Conservation (phyloP, 768 basidiomycete genomes). For the Symmetrospora coprosmae region DNA sequence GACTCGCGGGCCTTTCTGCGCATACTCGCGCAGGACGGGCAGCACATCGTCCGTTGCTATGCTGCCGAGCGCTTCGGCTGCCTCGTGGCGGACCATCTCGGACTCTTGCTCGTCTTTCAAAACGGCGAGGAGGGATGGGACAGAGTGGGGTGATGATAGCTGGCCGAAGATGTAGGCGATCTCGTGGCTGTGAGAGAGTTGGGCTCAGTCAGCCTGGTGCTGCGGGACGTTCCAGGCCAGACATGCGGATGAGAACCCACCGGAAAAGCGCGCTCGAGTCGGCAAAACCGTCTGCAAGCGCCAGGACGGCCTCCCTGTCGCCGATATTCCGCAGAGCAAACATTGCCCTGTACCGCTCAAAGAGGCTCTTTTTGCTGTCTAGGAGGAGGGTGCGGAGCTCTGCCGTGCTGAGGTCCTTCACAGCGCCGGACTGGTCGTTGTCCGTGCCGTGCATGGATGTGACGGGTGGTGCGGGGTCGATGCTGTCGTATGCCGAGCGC, state of each 20-base stretch:
- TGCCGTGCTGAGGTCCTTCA: constrained; percentile 21
- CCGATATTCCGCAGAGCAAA: constrained; percentile 84
- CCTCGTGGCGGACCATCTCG: constrained; percentile 97
- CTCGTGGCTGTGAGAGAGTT: constrained; percentile 55
- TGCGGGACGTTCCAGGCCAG: background rate
- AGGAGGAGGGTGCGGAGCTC: constrained; percentile 52
- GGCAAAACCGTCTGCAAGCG: constrained; percentile 74
- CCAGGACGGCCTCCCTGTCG: constrained; percentile 66
- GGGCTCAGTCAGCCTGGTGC: background rate
- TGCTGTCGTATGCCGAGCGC: constrained; percentile 57
- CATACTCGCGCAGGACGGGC: constrained; percentile 61
- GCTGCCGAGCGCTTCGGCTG: constrained; percentile 94
- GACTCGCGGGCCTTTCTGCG: constrained; percentile 50
- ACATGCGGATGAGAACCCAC: constrained; percentile 41
- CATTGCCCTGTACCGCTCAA: constrained; percentile 94
- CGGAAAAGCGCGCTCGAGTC: constrained; percentile 88
- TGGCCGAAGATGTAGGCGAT: constrained; percentile 98
- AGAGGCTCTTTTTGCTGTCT: constrained; percentile 55
- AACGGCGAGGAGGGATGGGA: constrained; percentile 67
- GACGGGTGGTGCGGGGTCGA: constrained; percentile 69
- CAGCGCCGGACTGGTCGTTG: constrained; percentile 37
- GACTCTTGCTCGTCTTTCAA: constrained; percentile 59
- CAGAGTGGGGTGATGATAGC: constrained; percentile 70
- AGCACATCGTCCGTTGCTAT: constrained; percentile 87
- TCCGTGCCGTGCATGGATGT: constrained; percentile 39